Evolutionary conservation across 441 rosid species (phyloP).

Genomic region (Jatropha multifida): DNA sequence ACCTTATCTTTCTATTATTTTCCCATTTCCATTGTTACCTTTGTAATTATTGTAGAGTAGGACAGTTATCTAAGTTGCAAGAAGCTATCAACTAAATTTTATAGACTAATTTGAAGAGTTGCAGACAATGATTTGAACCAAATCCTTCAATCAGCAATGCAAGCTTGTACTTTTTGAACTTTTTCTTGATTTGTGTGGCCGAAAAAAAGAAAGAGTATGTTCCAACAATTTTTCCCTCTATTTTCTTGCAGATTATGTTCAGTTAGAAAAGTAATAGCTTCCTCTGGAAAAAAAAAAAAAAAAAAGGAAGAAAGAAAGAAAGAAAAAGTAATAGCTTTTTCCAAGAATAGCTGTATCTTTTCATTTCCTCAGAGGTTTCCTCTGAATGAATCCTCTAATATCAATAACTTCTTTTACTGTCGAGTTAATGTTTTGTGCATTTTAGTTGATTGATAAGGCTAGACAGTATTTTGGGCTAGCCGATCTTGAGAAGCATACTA

Average conservation of each 20-base stretch:
- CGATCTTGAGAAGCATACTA: constrained; percentile 56
- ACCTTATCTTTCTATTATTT: not conserved
- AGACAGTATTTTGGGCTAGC: constrained; percentile 64
- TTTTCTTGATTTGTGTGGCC: not conserved
- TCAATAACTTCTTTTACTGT: not conserved
- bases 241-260: not conserved
- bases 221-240: no score
- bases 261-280: not conserved
- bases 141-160: no score
- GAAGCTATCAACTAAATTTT: not conserved
- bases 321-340: no score
- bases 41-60: no score
- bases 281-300: no score
- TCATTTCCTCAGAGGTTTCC: no score
- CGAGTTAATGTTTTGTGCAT: constrained; percentile 15
- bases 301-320: no score
- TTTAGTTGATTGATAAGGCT: constrained; percentile 66
- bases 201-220: no score
- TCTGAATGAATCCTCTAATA: not conserved
- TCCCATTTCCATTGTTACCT: no score
- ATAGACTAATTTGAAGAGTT: no score
- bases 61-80: not conserved
- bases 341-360: no score
- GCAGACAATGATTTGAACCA: no score
- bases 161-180: not conserved